Conservation (phyloP, 164 flowering plant genomes). For the Sedum album region DNA sequence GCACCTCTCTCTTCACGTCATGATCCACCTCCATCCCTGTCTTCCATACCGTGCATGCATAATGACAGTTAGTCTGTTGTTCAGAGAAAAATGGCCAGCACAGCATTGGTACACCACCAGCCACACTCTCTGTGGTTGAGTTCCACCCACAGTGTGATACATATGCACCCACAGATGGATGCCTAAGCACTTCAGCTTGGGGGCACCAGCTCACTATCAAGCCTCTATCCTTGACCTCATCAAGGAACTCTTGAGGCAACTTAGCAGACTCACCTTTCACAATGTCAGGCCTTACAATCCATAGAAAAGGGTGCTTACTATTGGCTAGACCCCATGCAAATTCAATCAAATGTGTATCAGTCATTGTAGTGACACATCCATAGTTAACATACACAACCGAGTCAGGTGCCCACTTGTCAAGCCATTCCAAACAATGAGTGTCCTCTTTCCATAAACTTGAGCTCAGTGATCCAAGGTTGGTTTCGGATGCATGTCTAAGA, state of each 20-base stretch:
- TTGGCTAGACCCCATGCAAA: slow-evolving; percentile 13
- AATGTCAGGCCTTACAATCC: slow-evolving; percentile 12
- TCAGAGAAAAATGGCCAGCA: slow-evolving; percentile 10
- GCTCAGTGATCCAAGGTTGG: background rate
- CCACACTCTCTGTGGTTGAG: slow-evolving; percentile 6
- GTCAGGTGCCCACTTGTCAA: background rate
- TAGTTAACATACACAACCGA: slow-evolving; percentile 10
- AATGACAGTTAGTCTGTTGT: slow-evolving; percentile 4
- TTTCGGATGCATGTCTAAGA: background rate
- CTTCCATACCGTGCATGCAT: background rate
- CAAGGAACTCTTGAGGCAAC: background rate
- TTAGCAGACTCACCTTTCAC: slow-evolving; percentile 3
- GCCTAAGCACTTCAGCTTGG: slow-evolving; percentile 10
- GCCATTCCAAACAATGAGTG: slow-evolving; percentile 2
- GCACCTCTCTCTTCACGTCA: slow-evolving; percentile 6
- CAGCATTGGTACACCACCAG: slow-evolving; percentile 4
- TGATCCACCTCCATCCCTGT: slow-evolving; percentile 6
- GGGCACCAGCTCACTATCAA: slow-evolving; percentile 12
- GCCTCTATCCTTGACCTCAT: slow-evolving; percentile 11
- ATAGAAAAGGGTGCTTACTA: slow-evolving; percentile 7
- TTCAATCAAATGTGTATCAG: background rate
- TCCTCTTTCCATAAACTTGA: slow-evolving; percentile 10
- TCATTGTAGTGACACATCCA: background rate
- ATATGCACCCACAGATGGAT: slow-evolving; percentile 10
- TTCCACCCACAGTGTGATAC: slow-evolving; percentile 10